Base-by-base conservation (phyloP, 1,139 yeast species). In the Debaryomyces robertsiae region DNA sequence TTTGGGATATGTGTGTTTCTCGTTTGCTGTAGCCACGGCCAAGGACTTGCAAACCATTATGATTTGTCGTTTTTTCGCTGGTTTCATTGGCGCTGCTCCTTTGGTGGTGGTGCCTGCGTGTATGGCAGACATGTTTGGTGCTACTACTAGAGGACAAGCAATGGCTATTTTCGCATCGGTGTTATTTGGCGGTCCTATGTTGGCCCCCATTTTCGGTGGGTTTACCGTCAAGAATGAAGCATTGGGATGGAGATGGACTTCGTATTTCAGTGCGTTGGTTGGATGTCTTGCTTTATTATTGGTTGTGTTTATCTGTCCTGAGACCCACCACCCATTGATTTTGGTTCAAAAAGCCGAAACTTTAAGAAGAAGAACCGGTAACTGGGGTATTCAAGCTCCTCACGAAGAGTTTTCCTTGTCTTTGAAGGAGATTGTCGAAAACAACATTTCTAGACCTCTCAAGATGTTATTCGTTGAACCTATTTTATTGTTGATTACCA, bases 21-120 rank as follows among this genome's bases (percentile, higher is more conserved):
- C 76, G 32, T 85, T 84, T 55, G 94, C 84, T 2, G 79, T 76
- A 19, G 95, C 90, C 3, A 75, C 87, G 9, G 87, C 86, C 25
- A 73, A 84, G 55, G 82, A 87, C 53, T 49, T 85, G 24, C 94
- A 87, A 58, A 81, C 94, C 0, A 66, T 86, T 44, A 61, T 87
- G 68, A 62, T 87, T 32, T 78, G 88, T 59, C 75, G 95, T 46
- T 87, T 85, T 60, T 83, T 87, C 57, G 80, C 81, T 27, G 95
- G 95, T 30, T 73, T 81, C 49, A 61, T 82, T 41, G 95, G 94
- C 46, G 87, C 93, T 13, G 87, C 93, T 6, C 86, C 94, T 0
- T 61, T 88, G 56, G 93, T 86, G 14, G 87, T 85, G 29, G 90
- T 85, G 6, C 95, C 94, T 17, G 95, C 94, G 23, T 77, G 86